Evolutionary conservation across 2,329 filamentous ascomycete species (phyloP), one percentile per base, ranked within the genome.

Genomic region (Talaromyces sp.): DNA sequence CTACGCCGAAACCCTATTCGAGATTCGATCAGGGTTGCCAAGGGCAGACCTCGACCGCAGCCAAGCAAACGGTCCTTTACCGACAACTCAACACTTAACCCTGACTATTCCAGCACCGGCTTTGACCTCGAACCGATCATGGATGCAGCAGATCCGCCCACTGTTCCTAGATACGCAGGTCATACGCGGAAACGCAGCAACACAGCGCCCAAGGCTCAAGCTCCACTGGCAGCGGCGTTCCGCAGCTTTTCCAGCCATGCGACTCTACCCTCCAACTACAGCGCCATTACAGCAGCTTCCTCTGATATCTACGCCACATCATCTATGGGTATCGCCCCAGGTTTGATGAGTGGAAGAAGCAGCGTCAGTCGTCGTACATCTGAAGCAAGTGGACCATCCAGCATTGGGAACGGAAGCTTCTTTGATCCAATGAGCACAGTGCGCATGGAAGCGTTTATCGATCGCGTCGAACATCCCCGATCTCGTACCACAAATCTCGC

Each of bases 361-460:
- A 65, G 64, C 37, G 60, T 65, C 52, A 88, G 78, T 66, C 77
- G 73, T 79, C 86, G 76, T 70, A 86, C 80, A 1, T 83, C 82
- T 0, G 82, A 83, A 64, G 78, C 81, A 11, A 83, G 82, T 68
- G 81, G 77, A 1, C 79, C 80, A 2, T 74, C 85, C 68, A 76
- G 80, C 70, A 74, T 80, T 56, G 70, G 75, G 68, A 80, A 73
- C 60, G 77, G 77, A 64, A 85, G 86, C 75, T 93, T 95, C 79
- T 95, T 95, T 73, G 93, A 96, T 71, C 90, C 90, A 1, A 89
- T 96, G 65, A 93, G 93, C 1, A 98, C 93, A 1, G 88, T 98
- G 56, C 88, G 95, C 33, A 98, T 99, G 94, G 94, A 98, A 77
- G 95, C 95, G 0, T 99, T 98, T 76, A 96, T 99, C 70, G 85